phyloP scores from a whole-genome alignment of 257 asterid species.

The Petunia secreta region DNA sequence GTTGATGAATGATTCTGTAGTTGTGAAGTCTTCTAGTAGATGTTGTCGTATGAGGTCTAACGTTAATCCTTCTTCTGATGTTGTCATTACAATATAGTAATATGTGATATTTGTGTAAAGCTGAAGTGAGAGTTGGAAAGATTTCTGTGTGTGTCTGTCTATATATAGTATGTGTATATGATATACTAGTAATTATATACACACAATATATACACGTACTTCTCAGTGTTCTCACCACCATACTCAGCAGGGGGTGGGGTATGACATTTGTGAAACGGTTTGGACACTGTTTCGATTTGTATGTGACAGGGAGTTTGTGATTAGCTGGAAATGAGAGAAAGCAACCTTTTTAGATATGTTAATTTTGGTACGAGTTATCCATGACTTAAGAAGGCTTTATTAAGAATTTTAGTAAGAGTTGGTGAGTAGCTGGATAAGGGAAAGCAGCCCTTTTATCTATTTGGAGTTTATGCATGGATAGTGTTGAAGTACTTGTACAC shows the following conservation, averaged over 20 bases:
- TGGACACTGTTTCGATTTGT: conserved; percentile 5
- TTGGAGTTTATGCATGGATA: no score
- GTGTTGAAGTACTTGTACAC: no score
- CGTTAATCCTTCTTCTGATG: conserved; percentile 39
- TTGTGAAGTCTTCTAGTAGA: conserved; percentile 54
- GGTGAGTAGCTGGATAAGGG: no score
- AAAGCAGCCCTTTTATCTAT: no score
- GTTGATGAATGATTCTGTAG: conserved; percentile 45
- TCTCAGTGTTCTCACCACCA: no score
- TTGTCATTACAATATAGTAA: conserved; percentile 4
- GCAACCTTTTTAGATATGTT: no score
- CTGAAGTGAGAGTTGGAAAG: not conserved
- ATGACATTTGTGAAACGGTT: not conserved
- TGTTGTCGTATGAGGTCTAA: conserved; percentile 64
- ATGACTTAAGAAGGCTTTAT: no score
- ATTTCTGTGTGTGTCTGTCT: not conserved
- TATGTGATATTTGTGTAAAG: not conserved
- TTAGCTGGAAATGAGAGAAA: not conserved
- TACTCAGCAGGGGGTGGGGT: not conserved
- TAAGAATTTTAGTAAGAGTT: no score
- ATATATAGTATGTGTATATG: not conserved
- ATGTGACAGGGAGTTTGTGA: not conserved
- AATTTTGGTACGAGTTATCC: not conserved
- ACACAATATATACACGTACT: not conserved
- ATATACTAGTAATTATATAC: no score